Evolutionary conservation across 2,329 filamentous ascomycete species (phyloP).

Genomic region (Penicillium sp.): DNA sequence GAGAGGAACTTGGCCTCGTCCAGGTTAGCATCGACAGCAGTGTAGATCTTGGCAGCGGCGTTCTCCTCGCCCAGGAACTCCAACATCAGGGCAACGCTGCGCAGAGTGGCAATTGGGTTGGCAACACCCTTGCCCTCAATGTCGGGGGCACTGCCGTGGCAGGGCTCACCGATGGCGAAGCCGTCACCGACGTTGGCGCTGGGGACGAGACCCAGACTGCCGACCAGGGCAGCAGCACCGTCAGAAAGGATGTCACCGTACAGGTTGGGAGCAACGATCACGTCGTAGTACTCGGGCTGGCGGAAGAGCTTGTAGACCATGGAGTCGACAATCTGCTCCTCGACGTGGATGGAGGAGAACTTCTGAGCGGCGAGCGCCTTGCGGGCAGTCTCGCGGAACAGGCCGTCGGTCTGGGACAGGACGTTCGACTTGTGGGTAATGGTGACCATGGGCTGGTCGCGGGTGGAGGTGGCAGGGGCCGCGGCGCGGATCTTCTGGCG

Average conservation of each 20-base stretch:
- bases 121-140: constrained; percentile 91
- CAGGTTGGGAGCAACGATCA: constrained; percentile 95
- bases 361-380: constrained; percentile 64
- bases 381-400: constrained; percentile 81
- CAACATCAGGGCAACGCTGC: constrained; percentile 89
- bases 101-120: constrained; percentile 92
- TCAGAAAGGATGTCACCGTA: constrained; percentile 97
- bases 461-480: constrained; percentile 48
- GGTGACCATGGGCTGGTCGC: constrained; percentile 73
- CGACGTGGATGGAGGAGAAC: constrained; percentile 67
- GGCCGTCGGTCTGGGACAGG: constrained; percentile 88
- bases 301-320: constrained; percentile 99
- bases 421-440: constrained; percentile 99
- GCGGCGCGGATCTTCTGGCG: constrained; percentile 73
- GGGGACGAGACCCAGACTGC: constrained; percentile 86
- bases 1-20: constrained; percentile 77
- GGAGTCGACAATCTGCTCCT: constrained; percentile 98
- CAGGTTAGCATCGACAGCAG: constrained; percentile 85
- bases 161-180: constrained; percentile 96
- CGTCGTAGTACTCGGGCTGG: constrained; percentile 90
- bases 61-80: constrained; percentile 87
- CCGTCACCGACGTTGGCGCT: constrained; percentile 91
- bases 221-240: constrained; percentile 89
- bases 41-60: constrained; percentile 85
- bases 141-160: constrained; percentile 92